phyloP scores from a whole-genome alignment of 805 yeast species.

The Candida andamanensis region DNA sequence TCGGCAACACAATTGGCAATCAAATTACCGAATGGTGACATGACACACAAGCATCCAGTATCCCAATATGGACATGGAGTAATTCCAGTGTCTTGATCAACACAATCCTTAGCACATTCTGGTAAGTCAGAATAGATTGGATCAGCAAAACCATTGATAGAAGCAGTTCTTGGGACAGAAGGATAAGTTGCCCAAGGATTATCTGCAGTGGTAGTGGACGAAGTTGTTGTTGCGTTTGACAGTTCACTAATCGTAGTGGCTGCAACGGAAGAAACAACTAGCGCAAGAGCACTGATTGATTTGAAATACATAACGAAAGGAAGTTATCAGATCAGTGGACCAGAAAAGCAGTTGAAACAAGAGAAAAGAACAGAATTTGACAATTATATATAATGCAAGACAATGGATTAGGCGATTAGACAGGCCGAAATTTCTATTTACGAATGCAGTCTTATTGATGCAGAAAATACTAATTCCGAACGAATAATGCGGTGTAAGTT shows the following conservation, averaged over 20 bases:
- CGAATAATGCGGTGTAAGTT: too few species aligned
- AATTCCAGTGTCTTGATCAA: conserved; percentile 25
- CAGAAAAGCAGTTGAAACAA: too few species aligned
- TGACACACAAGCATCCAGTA: conserved; percentile 42
- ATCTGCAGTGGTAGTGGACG: conserved; percentile 10
- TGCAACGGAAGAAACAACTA: too few species aligned
- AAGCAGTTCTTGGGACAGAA: conserved; percentile 40
- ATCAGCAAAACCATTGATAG: conserved; percentile 46
- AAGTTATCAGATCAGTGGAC: too few species aligned
- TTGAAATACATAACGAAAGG: too few species aligned
- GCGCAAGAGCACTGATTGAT: too few species aligned
- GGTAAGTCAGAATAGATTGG: conserved; percentile 35
- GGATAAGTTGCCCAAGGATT: conserved; percentile 39
- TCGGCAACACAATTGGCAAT: conserved; percentile 34
- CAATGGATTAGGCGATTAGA: too few species aligned
- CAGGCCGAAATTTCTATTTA: too few species aligned
- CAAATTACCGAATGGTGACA: conserved; percentile 24
- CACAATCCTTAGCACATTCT: conserved; percentile 38
- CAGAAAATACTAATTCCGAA: too few species aligned
- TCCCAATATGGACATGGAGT: conserved; percentile 46
- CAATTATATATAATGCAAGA: too few species aligned
- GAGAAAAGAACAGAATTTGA: too few species aligned
- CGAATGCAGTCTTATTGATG: too few species aligned
- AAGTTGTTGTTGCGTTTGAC: conserved; percentile 2
- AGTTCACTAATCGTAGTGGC: conserved; percentile 4